These are phyloP conservation scores for Scenedesmus sp. DNA, from an alignment of 163 green algal genomes.

Conservation along the genomic window DNA sequence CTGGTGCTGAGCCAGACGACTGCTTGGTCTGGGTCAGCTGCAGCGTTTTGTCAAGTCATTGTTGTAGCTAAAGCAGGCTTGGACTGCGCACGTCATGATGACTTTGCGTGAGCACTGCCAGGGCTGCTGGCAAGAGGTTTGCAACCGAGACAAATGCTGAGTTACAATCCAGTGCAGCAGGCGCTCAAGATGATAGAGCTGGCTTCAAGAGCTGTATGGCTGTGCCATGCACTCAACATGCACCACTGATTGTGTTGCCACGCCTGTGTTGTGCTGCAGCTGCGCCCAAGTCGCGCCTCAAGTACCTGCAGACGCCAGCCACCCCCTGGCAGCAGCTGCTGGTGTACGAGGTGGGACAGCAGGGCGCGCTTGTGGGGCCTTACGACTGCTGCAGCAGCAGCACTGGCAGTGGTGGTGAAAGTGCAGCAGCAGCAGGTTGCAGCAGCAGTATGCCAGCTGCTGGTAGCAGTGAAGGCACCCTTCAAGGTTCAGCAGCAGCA, in stretches of 20 bases:
- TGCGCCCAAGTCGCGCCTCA: neutral
- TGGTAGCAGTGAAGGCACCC: neutral
- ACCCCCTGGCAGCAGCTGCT: constrained; percentile 50
- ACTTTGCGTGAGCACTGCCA: too few relatives aligned
- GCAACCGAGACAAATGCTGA: too few relatives aligned
- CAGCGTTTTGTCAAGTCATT: neutral
- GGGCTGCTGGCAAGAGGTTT: too few relatives aligned
- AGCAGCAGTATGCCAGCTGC: constrained; percentile 3
- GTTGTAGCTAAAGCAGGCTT: neutral
- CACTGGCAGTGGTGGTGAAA: neutral
- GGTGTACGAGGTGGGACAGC: constrained; percentile 60
- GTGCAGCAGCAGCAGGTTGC: neutral
- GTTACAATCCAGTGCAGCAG: too few relatives aligned
- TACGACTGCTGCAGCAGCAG: constrained; percentile 7
- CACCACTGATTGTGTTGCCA: constrained; percentile 4
- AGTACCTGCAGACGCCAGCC: neutral
- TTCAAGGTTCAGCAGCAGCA: neutral
- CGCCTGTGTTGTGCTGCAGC: constrained; percentile 11
- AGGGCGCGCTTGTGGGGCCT: constrained; percentile 53
- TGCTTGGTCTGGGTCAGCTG: neutral
- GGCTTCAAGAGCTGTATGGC: too few relatives aligned
- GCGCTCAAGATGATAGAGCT: too few relatives aligned
- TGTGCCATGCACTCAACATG: neutral
- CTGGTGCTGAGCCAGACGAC: neutral
- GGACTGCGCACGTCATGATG: neutral